Percentiles rank a stretch among this genome's conserved stretches.
These are phyloP conservation scores for Hydnum rufescens DNA, from an alignment of 768 basidiomycete genomes.

Conservation along the genomic window DNA sequence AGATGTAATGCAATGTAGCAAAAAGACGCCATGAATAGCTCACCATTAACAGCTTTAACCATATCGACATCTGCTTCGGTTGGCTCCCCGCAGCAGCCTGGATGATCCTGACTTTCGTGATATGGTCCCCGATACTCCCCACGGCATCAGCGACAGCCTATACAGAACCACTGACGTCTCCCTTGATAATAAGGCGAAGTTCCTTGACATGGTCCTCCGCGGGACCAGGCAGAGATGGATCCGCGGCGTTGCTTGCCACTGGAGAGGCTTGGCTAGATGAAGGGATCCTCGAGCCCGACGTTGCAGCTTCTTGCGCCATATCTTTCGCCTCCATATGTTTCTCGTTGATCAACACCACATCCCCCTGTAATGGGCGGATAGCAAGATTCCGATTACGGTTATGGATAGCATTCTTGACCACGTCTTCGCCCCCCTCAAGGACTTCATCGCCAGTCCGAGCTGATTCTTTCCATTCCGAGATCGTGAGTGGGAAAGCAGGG, in stretches of 20 bases:
- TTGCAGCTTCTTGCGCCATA: slow-evolving; percentile 18
- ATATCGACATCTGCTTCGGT: slow-evolving; percentile 72
- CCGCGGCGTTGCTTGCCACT: too few species aligned
- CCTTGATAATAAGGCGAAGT: slow-evolving; percentile 69
- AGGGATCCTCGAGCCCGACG: not conserved
- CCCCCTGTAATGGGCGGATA: slow-evolving; percentile 40
- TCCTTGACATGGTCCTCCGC: slow-evolving; percentile 27
- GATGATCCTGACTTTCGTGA: slow-evolving; percentile 61
- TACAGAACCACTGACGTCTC: slow-evolving; percentile 92
- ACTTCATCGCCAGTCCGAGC: slow-evolving; percentile 86
- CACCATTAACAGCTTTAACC: slow-evolving; percentile 67
- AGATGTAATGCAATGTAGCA: not conserved
- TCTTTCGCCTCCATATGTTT: slow-evolving; percentile 44
- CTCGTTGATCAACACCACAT: slow-evolving; percentile 73
- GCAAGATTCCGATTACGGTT: slow-evolving; percentile 60
- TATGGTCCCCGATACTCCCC: slow-evolving; percentile 70
- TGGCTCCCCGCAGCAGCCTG: slow-evolving; percentile 67
- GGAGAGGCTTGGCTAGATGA: slow-evolving; percentile 1
- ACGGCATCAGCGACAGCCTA: slow-evolving; percentile 83
- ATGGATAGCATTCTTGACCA: slow-evolving; percentile 66
- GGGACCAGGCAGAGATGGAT: too few species aligned
- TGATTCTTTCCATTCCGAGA: slow-evolving; percentile 88
- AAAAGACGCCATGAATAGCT: slow-evolving; percentile 29
- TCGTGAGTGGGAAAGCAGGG: slow-evolving; percentile 77
- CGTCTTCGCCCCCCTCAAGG: slow-evolving; percentile 56